These are phyloP conservation scores for Oryza brachyantha DNA, from an alignment of 176 grass and related monocot species.

Conservation along the genomic window DNA sequence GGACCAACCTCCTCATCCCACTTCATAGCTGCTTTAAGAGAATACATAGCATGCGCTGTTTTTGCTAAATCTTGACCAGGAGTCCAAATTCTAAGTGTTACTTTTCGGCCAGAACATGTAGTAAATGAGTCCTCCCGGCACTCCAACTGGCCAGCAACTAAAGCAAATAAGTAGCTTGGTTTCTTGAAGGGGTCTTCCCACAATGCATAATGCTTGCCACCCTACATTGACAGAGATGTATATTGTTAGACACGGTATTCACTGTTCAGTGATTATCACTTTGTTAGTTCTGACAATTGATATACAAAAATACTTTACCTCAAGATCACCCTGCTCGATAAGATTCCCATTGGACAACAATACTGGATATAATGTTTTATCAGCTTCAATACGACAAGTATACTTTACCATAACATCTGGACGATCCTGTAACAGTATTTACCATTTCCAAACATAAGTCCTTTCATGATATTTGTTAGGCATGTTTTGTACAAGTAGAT, in stretches of 20 bases:
- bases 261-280: neutral
- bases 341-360: conserved; percentile 98
- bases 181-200: conserved; percentile 98
- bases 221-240: conserved; percentile 42
- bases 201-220: conserved; percentile 75
- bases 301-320: conserved; percentile 43
- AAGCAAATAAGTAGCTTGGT: conserved; percentile 94
- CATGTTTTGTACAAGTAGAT: neutral
- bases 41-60: conserved; percentile 99
- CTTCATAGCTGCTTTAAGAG: conserved; percentile 99
- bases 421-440: conserved; percentile 64
- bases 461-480: conserved; percentile 3
- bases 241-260: neutral
- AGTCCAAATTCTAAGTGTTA: conserved; percentile 85
- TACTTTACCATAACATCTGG: conserved; percentile 97
- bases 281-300: conserved; percentile 22
- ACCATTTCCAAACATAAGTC: conserved; percentile 32
- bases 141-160: conserved; percentile 92
- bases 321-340: conserved; percentile 78
- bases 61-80: conserved; percentile 94
- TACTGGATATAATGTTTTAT: conserved; percentile 86
- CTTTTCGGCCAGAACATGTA: conserved; percentile 81
- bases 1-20: conserved; percentile 92
- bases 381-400: conserved; percentile 90
- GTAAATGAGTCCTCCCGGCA: conserved; percentile 85